Conservation (phyloP, 768 basidiomycete species). For the Russula sp. region DNA sequence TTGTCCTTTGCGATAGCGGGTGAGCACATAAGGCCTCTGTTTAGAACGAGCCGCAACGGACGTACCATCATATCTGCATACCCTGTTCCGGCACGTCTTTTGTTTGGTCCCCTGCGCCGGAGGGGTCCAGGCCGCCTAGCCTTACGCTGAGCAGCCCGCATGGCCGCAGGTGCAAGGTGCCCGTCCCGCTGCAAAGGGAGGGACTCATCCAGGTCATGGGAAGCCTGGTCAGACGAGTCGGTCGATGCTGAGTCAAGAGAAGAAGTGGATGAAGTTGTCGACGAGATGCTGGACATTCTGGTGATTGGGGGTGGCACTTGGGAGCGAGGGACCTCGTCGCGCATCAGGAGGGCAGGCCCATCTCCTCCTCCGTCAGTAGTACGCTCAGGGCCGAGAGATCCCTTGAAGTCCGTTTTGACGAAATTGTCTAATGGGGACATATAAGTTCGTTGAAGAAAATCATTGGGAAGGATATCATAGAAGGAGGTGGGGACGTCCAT, state of each 20-base stretch:
- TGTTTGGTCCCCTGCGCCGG: background rate
- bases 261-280: background rate
- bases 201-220: background rate
- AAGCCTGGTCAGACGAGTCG: background rate
- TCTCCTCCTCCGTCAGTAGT: background rate
- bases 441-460: background rate
- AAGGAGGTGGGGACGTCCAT: background rate
- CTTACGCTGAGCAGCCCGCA: background rate
- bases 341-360: too few relatives aligned
- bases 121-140: background rate
- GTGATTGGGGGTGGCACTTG: background rate
- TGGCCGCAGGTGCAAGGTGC: background rate
- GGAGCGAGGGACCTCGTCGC: background rate
- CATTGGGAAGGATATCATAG: background rate
- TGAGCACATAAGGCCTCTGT: background rate
- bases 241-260: background rate
- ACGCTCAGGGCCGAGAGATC: background rate
- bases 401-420: background rate
- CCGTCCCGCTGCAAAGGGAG: too few relatives aligned
- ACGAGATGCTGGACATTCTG: background rate
- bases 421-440: background rate
- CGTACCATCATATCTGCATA: conserved; percentile 6
- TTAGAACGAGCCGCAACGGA: too few relatives aligned
- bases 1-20: background rate
- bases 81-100: background rate